Evolutionary conservation across 2,329 filamentous ascomycete species (phyloP).

Genomic region (Dryadomyces quercus-mongolicae): DNA sequence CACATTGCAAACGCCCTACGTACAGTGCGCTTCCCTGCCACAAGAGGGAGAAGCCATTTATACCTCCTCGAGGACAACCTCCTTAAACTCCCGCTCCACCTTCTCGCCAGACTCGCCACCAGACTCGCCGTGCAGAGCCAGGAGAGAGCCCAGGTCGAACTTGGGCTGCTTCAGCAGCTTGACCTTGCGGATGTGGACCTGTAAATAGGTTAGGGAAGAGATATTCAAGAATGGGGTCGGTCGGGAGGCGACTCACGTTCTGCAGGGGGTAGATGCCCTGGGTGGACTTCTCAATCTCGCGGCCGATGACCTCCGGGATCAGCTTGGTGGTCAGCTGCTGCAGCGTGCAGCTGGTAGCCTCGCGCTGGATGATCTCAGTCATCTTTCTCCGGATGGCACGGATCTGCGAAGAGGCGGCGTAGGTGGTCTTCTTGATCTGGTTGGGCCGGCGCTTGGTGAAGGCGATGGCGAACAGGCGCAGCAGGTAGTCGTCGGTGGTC

Average conservation of each 20-base stretch:
- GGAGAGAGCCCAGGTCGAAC: slow-evolving; percentile 94
- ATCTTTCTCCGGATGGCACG: slow-evolving; percentile 99
- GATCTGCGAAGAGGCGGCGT: slow-evolving; percentile 94
- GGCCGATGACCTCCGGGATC: slow-evolving; percentile 97
- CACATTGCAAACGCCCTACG: slow-evolving; percentile 1
- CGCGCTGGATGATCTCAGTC: slow-evolving; percentile 95
- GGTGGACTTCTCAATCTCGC: slow-evolving; percentile 98
- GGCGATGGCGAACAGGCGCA: slow-evolving; percentile 96
- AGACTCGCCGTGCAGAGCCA: slow-evolving; percentile 96
- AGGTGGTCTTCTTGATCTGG: slow-evolving; percentile 99
- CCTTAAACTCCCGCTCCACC: slow-evolving; percentile 99
- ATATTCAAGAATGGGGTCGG: slow-evolving; percentile 1
- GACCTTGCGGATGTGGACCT: slow-evolving; percentile 99
- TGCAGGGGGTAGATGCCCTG: slow-evolving; percentile 99
- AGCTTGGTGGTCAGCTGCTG: slow-evolving; percentile 96
- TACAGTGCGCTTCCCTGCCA: background rate
- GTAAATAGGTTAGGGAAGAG: slow-evolving; percentile 4
- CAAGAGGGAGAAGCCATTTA: slow-evolving; percentile 37
- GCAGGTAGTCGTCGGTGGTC: slow-evolving; percentile 99
- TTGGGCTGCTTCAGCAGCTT: slow-evolving; percentile 98
- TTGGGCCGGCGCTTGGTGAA: slow-evolving; percentile 99
- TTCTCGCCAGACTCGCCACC: slow-evolving; percentile 95
- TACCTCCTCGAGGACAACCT: slow-evolving; percentile 86
- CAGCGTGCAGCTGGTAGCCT: slow-evolving; percentile 88
- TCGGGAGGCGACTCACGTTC: slow-evolving; percentile 53